A percentile compares a stretch with the other conserved stretches of the same genome.
Conservation (phyloP, 2,329 filamentous ascomycete species). For the Colletotrichum falcatum region DNA sequence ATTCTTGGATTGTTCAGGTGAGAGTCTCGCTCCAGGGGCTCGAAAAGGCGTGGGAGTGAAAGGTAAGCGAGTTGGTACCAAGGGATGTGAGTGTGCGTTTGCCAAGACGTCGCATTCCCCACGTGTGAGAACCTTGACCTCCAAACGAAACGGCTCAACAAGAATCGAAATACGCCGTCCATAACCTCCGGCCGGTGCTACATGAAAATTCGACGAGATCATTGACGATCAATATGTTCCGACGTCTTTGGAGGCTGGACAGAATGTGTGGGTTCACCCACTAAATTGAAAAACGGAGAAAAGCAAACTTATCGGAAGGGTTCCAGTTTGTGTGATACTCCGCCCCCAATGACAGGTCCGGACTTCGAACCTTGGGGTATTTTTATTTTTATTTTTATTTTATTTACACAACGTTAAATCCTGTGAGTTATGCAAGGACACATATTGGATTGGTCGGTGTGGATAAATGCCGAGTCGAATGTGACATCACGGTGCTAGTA, state of each 20-base stretch:
- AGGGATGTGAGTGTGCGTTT: slow-evolving; percentile 1
- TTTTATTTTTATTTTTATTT: neutral
- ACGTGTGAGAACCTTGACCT: slow-evolving; percentile 9
- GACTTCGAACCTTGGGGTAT: neutral
- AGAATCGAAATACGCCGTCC: neutral
- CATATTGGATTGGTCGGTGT: slow-evolving; percentile 15
- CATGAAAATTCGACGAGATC: neutral
- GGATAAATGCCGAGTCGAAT: slow-evolving; percentile 7
- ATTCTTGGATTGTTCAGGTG: neutral
- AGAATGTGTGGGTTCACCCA: slow-evolving; percentile 5
- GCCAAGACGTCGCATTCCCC: slow-evolving; percentile 35
- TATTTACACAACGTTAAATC: slow-evolving; percentile 21
- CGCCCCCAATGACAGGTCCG: slow-evolving; percentile 9
- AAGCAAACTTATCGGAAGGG: slow-evolving; percentile 25
- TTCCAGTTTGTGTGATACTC: slow-evolving; percentile 5
- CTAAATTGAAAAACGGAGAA: slow-evolving; percentile 16
- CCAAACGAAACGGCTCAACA: slow-evolving; percentile 5
- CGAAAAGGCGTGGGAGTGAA: neutral
- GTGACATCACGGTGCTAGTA: slow-evolving; percentile 37
- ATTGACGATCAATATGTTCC: neutral
- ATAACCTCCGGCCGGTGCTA: neutral
- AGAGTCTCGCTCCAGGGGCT: neutral
- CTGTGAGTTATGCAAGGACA: slow-evolving; percentile 20
- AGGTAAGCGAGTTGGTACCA: slow-evolving; percentile 8
- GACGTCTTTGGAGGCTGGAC: slow-evolving; percentile 10